Base-by-base conservation (phyloP, 192 early-diverging fungal species). In the Coemansia aciculifera region DNA sequence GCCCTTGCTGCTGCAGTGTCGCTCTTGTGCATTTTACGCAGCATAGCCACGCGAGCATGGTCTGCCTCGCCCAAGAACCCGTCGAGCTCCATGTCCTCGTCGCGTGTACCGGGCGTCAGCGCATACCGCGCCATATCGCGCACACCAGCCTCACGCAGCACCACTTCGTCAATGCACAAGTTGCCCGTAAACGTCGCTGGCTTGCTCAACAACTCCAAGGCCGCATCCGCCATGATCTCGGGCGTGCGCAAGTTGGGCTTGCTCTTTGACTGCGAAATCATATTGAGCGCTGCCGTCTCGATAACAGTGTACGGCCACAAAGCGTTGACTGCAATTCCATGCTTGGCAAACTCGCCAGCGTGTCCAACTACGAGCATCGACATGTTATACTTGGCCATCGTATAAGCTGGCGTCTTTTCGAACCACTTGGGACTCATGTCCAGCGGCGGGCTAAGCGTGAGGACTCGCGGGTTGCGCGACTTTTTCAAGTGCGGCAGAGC, bases 191-290 rank as follows among this genome's bases (percentile, higher is more conserved):
- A 90, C 51, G 70, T 65, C 29, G 83, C 49, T 21, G 84, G 72
- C 79, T 91, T 87, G 57, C 72, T 79, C 52, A 93, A 74, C 23
- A 94, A 82, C 39, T 84, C 40, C 54, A 87, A 74, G 3, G 91
- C 90, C 1, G 92, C 92, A 77, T 94, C 92, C 0, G 91, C 89
- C 89, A 92, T 91, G 61, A 94, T 93, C 52, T 88, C 87, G 5
- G 89, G 83, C 38, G 62, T 74, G 62, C 81, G 76, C 46, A 68
- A 56, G 17, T 59, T 51, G 27, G 62, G 64, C 34, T 54, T 34
- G 54, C 32, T 27, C 38, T 31, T 37, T 39, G 13, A 43, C 64
- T 40, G 62, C 65, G 34, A 68, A 66, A 44, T 64, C 68, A 74
- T 76, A 31, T 79, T 73, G 60, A 93, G 68, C 21, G 91, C 92